Conservation (phyloP, 768 basidiomycete genomes). For the Pulveroboletus sp. region DNA sequence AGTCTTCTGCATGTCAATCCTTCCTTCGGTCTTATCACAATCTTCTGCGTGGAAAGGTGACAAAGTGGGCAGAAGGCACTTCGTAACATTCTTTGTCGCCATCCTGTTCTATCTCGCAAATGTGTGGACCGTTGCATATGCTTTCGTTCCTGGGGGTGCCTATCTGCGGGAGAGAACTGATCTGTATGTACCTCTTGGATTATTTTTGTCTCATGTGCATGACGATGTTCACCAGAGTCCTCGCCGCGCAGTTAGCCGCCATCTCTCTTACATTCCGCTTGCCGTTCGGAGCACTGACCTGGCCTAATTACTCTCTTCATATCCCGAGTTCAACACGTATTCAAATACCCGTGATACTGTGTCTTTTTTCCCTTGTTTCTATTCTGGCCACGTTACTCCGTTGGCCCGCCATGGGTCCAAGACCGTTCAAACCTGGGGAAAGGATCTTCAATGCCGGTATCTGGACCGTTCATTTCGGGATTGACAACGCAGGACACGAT, state of each 20-base stretch:
- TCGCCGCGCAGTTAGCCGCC: slow-evolving; percentile 47
- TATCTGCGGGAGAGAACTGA: slow-evolving; percentile 76
- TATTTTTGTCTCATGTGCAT: background rate
- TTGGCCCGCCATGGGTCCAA: slow-evolving; percentile 45
- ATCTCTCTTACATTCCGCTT: slow-evolving; percentile 47
- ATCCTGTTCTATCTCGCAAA: slow-evolving; percentile 61
- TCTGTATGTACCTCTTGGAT: slow-evolving; percentile 40
- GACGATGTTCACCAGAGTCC: slow-evolving; percentile 38
- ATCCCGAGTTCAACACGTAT: slow-evolving; percentile 20
- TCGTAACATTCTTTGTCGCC: slow-evolving; percentile 54
- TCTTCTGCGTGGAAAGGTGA: slow-evolving; percentile 37
- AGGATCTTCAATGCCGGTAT: slow-evolving; percentile 78
- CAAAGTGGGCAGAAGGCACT: slow-evolving; percentile 46
- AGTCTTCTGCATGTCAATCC: slow-evolving; percentile 58
- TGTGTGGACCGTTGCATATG: slow-evolving; percentile 85
- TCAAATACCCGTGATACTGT: slow-evolving; percentile 34
- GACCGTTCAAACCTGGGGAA: slow-evolving; percentile 57
- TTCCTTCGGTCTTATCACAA: slow-evolving; percentile 49
- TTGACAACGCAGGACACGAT: slow-evolving; percentile 35
- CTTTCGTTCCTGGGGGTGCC: slow-evolving; percentile 79
- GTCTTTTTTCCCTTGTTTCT: slow-evolving; percentile 42
- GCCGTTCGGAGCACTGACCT: slow-evolving; percentile 19
- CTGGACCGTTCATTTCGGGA: slow-evolving; percentile 90
- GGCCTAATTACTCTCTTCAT: slow-evolving; percentile 1
- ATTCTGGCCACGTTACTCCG: slow-evolving; percentile 51